Conservation (phyloP, 352 stramenopile genomes). For the Globisporangium paroecandrum region DNA sequence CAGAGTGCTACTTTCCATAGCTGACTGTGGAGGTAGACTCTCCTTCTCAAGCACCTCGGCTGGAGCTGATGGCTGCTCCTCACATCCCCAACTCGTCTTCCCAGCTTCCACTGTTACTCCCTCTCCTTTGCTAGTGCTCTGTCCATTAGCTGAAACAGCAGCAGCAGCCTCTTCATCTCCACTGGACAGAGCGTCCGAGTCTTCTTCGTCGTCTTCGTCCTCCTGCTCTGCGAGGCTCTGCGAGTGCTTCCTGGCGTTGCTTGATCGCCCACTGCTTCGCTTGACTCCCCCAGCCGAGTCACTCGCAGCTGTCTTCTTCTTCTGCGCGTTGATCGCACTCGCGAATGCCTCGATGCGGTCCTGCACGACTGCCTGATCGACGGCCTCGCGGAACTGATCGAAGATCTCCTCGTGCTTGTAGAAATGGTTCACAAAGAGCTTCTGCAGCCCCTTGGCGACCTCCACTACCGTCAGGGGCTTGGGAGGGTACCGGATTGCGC, state of each 20-base stretch:
- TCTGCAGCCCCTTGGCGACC: conserved; percentile 51
- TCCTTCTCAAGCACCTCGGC: neutral
- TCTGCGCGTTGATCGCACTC: conserved; percentile 40
- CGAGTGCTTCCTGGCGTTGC: neutral
- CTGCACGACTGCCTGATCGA: conserved; percentile 57
- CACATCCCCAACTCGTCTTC: neutral
- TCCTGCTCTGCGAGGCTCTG: neutral
- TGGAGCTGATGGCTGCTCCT: neutral
- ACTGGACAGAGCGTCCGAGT: neutral
- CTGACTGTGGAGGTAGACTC: neutral
- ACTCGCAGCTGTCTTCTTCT: conserved; percentile 2
- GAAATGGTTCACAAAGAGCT: conserved; percentile 63
- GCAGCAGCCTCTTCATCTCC: neutral
- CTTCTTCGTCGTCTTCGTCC: neutral
- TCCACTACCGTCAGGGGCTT: conserved; percentile 31
- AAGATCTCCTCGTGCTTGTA: conserved; percentile 61
- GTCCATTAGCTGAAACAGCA: too few relatives aligned
- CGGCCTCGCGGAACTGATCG: conserved; percentile 48
- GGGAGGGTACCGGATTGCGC: conserved; percentile 56
- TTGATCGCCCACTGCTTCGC: conserved; percentile 5
- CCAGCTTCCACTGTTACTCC: neutral
- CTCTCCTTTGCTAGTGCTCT: neutral
- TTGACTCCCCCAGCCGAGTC: neutral
- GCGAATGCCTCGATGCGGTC: conserved; percentile 60
- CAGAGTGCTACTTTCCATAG: neutral